Percentiles rank a stretch among this genome's conserved stretches.
Conservation (phyloP, 306 rosid genomes). For the Luffa aegyptiaca region DNA sequence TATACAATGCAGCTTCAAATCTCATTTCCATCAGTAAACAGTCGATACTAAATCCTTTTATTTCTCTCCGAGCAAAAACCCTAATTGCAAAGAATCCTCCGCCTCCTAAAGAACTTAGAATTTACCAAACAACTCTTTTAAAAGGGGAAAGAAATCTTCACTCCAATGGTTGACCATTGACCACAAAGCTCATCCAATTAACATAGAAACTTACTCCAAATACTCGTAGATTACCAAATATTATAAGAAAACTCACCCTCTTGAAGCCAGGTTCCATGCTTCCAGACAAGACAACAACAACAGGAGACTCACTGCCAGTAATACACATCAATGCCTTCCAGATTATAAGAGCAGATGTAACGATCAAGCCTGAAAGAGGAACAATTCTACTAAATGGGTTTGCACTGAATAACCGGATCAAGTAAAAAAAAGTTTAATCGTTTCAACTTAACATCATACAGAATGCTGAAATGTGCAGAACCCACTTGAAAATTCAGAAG, state of each 20-base stretch:
- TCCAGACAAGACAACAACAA: constrained; percentile 89
- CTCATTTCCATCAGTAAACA: neutral
- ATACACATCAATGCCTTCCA: constrained; percentile 84
- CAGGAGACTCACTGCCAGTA: constrained; percentile 79
- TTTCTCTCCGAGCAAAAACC: neutral
- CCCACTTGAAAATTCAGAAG: neutral
- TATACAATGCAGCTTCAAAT: neutral
- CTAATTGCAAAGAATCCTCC: neutral
- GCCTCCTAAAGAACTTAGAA: neutral
- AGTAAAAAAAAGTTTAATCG: neutral
- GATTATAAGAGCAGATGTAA: constrained; percentile 63
- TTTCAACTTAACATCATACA: neutral
- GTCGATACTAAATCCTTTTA: neutral
- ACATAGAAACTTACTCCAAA: neutral
- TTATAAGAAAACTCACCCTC: constrained; percentile 20
- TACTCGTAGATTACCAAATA: neutral
- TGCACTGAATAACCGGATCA: neutral
- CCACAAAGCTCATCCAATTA: neutral
- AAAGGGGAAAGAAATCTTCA: neutral
- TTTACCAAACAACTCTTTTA: neutral
- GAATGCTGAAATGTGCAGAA: neutral
- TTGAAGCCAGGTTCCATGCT: constrained; percentile 94
- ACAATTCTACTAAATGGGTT: neutral
- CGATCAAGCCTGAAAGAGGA: constrained; percentile 55
- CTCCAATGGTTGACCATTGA: neutral